Conservation (phyloP, 2,329 filamentous ascomycete genomes). For the Alternaria sp. region DNA sequence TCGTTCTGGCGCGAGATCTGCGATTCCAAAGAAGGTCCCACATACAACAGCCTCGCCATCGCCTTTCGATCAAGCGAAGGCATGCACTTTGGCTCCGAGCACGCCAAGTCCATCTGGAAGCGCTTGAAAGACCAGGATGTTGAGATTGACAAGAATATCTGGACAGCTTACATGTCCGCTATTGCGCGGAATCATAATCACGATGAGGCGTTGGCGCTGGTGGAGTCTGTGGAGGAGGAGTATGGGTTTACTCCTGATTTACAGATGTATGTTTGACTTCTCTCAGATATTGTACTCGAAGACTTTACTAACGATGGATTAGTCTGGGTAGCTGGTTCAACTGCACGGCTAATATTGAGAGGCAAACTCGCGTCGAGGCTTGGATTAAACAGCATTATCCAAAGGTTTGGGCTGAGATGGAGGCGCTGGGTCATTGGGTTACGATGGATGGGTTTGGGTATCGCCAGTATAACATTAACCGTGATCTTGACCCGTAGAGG, state of each 20-base stretch:
- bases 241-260: conserved; percentile 72
- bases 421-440: conserved; percentile 55
- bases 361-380: conserved; percentile 72
- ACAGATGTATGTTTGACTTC: conserved; percentile 68
- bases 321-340: conserved; percentile 81
- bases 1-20: conserved; percentile 86
- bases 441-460: conserved; percentile 48
- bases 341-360: conserved; percentile 67
- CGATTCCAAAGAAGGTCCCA: conserved; percentile 83
- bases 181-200: conserved; percentile 75
- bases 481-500: conserved; percentile 43
- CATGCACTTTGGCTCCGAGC: conserved; percentile 53
- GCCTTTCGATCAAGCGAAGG: conserved; percentile 81
- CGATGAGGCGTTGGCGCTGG: conserved; percentile 69
- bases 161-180: conserved; percentile 77
- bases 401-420: conserved; percentile 71
- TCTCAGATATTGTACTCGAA: too few relatives aligned
- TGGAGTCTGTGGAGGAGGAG: conserved; percentile 71
- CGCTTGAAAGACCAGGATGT: conserved; percentile 77
- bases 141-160: conserved; percentile 75
- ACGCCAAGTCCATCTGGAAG: conserved; percentile 68
- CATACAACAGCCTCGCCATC: conserved; percentile 78
- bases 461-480: conserved; percentile 44
- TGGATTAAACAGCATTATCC: conserved; percentile 77
- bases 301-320: conserved; percentile 17